phyloP scores from a whole-genome alignment of 2,329 filamentous ascomycete genomes.

The Aspergillus tanneri region DNA sequence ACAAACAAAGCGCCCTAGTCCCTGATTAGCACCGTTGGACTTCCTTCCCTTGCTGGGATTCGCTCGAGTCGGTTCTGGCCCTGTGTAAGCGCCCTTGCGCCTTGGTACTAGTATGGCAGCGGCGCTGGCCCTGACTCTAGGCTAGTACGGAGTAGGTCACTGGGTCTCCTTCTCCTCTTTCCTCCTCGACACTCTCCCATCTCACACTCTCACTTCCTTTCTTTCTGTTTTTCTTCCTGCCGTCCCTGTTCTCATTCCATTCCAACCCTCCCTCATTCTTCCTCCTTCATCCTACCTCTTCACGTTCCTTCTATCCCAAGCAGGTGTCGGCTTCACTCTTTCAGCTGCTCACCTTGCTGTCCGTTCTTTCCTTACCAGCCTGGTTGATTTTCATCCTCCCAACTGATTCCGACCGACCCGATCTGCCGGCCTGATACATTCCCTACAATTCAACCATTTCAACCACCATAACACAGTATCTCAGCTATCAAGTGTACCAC shows the following conservation, averaged over 20 bases:
- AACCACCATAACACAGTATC: conserved; percentile 3
- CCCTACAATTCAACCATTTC: conserved; percentile 14
- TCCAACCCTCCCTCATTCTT: conserved; percentile 13
- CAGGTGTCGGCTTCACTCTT: conserved; percentile 63
- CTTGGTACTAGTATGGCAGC: conserved; percentile 14
- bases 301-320: conserved; percentile 29
- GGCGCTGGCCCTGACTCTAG: not conserved
- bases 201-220: conserved; percentile 12
- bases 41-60: conserved; percentile 10
- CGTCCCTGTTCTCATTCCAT: conserved; percentile 28
- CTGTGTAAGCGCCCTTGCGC: conserved; percentile 24
- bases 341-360: conserved; percentile 57
- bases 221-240: conserved; percentile 15
- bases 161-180: not conserved
- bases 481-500: conserved; percentile 1
- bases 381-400: conserved; percentile 19
- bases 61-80: conserved; percentile 18
- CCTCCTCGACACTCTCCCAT: conserved; percentile 7
- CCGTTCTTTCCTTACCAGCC: conserved; percentile 43
- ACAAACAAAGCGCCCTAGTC: conserved; percentile 16
- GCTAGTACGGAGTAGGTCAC: not conserved
- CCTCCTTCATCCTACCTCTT: conserved; percentile 2
- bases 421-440: conserved; percentile 21
- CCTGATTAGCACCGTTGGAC: conserved; percentile 8
- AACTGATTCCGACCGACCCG: conserved; percentile 14